Base-by-base conservation (phyloP, 2,329 filamentous ascomycete genomes). In the Aspergillus tamarii region DNA sequence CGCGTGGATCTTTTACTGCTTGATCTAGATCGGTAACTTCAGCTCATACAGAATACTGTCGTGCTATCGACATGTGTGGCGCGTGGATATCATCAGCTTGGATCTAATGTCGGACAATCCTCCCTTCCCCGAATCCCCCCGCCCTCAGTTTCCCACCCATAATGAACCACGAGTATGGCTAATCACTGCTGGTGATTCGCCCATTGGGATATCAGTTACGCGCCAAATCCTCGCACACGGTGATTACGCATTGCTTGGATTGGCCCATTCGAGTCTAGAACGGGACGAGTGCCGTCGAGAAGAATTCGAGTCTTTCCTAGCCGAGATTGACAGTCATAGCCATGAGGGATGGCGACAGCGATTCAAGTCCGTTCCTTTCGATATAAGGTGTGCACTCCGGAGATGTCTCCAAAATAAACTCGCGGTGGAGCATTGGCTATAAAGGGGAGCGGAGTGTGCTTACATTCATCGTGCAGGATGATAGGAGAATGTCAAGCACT, bases 121-220 rank as follows among this genome's bases (percentile, higher is more conserved):
- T 46, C 70, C 74, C 57, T 73, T 72, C 60, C 68, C 71, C 68
- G 74, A 76, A 64, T 69, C 67, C 66, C 70, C 73, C 64, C 75
- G 73, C 64, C 68, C 72, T 54, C 85, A 85, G 64, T 89, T 88
- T 69, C 87, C 87, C 48, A 80, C 83, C 34, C 86, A 88, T 76
- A 84, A 85, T 74, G 84, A 84, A 57, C 93, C 94, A 57, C 90
- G 94, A 73, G 92, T 94, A 73, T 98, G 95, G 95, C 89, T 99
- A 74, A 83, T 99, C 68, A 97, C 94, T 12, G 90, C 92, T 64
- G 92, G 92, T 39, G 87, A 94, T 64, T 94, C 93, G 41, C 93
- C 94, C 14, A 86, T 97, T 67, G 90, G 90, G 60, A 91, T 97
- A 64, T 90, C 92, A 53, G 85, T 97, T 63, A 91, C 93, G 60